Percentiles rank a stretch among this genome's conserved stretches.
Evolutionary conservation across 768 basidiomycete species (phyloP).

Genomic region (Lentinula sp.): DNA sequence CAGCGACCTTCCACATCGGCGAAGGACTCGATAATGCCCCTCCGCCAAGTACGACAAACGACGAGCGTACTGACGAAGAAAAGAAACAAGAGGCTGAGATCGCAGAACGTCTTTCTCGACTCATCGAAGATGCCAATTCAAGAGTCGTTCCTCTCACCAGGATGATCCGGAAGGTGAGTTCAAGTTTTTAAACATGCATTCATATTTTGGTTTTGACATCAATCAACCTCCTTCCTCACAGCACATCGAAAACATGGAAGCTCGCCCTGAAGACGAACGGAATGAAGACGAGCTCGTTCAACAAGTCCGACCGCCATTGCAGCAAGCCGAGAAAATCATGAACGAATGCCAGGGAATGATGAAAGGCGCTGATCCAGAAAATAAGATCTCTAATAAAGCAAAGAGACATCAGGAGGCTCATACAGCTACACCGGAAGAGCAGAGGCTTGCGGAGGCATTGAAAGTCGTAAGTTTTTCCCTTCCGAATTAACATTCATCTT

Average conservation of each 20-base stretch:
- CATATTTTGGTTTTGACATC: background rate
- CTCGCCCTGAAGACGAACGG: slow-evolving; percentile 27
- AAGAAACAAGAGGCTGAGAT: slow-evolving; percentile 19
- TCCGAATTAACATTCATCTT: no score
- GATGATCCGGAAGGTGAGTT: slow-evolving; percentile 31
- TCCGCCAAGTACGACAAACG: slow-evolving; percentile 4
- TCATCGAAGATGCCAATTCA: slow-evolving; percentile 28
- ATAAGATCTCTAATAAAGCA: slow-evolving; percentile 25
- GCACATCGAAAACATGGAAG: slow-evolving; percentile 28
- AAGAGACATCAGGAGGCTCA: slow-evolving; percentile 27
- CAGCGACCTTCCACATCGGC: background rate
- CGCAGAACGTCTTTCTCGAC: slow-evolving; percentile 25
- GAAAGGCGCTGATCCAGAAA: slow-evolving; percentile 30
- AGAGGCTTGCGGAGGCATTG: slow-evolving; percentile 30
- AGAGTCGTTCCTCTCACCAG: slow-evolving; percentile 23
- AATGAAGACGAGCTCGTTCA: slow-evolving; percentile 27
- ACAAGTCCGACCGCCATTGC: slow-evolving; percentile 27
- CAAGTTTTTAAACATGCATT: background rate
- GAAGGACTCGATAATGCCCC: background rate
- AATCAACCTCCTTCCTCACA: slow-evolving; percentile 1
- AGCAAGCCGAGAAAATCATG: slow-evolving; percentile 30
- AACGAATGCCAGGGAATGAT: slow-evolving; percentile 30
- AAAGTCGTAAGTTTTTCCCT: slow-evolving; percentile 21
- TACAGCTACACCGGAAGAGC: slow-evolving; percentile 29
- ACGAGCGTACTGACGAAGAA: slow-evolving; percentile 18